Evolutionary conservation across 1,139 yeast genomes (phyloP), one percentile per base, ranked within the genome.

Genomic region (Suhomyces wounanorum): DNA sequence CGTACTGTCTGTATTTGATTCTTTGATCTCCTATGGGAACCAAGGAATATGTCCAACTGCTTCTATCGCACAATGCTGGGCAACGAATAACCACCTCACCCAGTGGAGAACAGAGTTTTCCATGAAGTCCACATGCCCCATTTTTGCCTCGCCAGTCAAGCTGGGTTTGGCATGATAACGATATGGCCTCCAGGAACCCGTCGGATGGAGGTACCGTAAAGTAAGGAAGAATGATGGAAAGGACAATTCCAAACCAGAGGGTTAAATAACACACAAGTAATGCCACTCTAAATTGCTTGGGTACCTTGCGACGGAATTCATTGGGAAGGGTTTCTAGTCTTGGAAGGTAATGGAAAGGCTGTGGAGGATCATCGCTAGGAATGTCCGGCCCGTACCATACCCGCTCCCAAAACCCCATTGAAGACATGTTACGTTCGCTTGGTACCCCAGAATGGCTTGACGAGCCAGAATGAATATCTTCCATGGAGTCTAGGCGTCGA

Each of bases 11-110:
- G 61, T 92, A 88, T 59, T 89, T 87, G 36, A 88, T 73, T 55
- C 82, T 69, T 50, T 82, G 74, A 52, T 77, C 78, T 0, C 97
- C 97, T 0, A 90, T 89, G 0, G 94, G 85, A 8, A 85, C 73
- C n/a, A 85, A 81, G 1, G 94, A 83, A 65, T 84, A 91, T 0
- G 90, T 81, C 84, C 89, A 83, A 40, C 92, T 84, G 33, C 83
- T 88, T 43, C 87, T 72, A 57, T 85, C 89, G 68, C 98, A 92
- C 38, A 91, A 73, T 0, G 97, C 96, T 0, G 97, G 97, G 67
- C 98, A 92, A 58, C 91, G 75, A 60, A 92, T 67, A 18, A 86
- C 74, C 41, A 84, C 85, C 36, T 75, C 62, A 1, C 62, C 63
- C 9, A 70, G 63, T 1, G 68, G 65, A 33, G 73, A 67, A 68